Evolutionary conservation across 2,329 filamentous ascomycete species (phyloP), one percentile per base, ranked within the genome.

Genomic region (Sporothrix mexicana): DNA sequence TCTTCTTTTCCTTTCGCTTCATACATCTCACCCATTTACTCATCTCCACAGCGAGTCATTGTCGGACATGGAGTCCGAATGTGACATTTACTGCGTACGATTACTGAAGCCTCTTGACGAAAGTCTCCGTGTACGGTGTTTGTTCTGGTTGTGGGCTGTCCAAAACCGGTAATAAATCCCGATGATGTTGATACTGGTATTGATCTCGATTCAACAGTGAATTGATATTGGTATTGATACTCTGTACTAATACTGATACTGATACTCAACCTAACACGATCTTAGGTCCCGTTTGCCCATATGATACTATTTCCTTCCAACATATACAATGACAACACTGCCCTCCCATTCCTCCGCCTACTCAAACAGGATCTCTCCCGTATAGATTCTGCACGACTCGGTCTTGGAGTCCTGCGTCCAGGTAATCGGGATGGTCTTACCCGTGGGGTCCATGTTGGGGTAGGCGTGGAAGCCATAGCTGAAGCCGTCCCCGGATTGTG

Each of bases 391-490:
- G 53, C 72, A 75, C 66, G 74, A 76, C 68, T 72, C 49, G 7
- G 70, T 2, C 71, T 76, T 75, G 47, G 73, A 74, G 57, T 75
- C 75, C 43, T 70, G 69, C 45, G 75, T 74, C 74, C 74, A 76
- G 9, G 75, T 72, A 8, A 76, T 66, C 1, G 74, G 75, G 13
- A 76, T 71, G 6, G 43, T 47, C 5, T 45, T 69, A 2, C 74
- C 73, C 4, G 64, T 69, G n/a, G 72, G 70, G 13, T 74, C 71
- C 73, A 76, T 74, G 59, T 73, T 71, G 13, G 75, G 72, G 49
- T 76, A 74, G 10, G 74, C 74, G 25, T 76, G 75, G 25, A 76
- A 74, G 10, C 69, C 69, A 45, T 76, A 76, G 61, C 73, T 75
- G 62, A 53, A 76, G 30, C 75, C 75, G 53, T 76, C 75, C 2